Percentiles rank a stretch among this genome's conserved stretches.
phyloP scores from a whole-genome alignment of 495 filamentous ascomycete genomes.

The Penicillium roqueforti region DNA sequence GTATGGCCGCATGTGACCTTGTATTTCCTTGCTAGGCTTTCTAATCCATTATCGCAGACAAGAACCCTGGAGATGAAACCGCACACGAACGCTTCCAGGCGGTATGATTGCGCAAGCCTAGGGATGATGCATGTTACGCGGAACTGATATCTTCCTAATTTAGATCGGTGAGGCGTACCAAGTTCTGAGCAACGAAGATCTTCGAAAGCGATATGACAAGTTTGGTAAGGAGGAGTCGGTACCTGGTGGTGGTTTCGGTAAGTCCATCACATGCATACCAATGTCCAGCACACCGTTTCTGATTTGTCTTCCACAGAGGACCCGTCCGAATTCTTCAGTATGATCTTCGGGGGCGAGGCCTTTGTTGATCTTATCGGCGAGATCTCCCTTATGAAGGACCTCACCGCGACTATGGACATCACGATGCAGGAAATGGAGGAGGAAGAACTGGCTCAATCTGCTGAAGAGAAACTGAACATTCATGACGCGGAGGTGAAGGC shows the following conservation, averaged over 20 bases:
- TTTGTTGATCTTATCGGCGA: conserved; percentile 90
- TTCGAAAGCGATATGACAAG: conserved; percentile 91
- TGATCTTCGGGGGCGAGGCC: conserved; percentile 96
- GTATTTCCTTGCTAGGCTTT: neutral
- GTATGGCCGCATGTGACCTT: conserved; percentile 26
- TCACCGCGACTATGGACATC: conserved; percentile 88
- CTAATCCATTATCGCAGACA: conserved; percentile 54
- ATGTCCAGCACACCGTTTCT: conserved; percentile 9
- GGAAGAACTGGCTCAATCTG: conserved; percentile 53
- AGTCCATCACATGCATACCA: conserved; percentile 21
- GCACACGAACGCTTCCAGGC: conserved; percentile 90
- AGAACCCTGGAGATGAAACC: conserved; percentile 96
- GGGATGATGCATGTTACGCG: neutral
- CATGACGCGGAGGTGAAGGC: conserved; percentile 43
- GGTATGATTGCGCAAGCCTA: conserved; percentile 36
- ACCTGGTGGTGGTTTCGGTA: conserved; percentile 84
- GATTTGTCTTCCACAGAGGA: conserved; percentile 54
- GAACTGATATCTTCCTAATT: conserved; percentile 12
- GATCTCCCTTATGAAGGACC: conserved; percentile 87
- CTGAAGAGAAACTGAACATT: conserved; percentile 47
- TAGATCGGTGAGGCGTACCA: conserved; percentile 97
- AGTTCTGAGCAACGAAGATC: conserved; percentile 80
- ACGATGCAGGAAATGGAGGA: conserved; percentile 69
- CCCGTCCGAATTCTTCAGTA: conserved; percentile 95
- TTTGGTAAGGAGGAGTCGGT: conserved; percentile 90